Base-by-base conservation (phyloP, 2,329 filamentous ascomycete genomes). In the Phaeosphaeria sp. region DNA sequence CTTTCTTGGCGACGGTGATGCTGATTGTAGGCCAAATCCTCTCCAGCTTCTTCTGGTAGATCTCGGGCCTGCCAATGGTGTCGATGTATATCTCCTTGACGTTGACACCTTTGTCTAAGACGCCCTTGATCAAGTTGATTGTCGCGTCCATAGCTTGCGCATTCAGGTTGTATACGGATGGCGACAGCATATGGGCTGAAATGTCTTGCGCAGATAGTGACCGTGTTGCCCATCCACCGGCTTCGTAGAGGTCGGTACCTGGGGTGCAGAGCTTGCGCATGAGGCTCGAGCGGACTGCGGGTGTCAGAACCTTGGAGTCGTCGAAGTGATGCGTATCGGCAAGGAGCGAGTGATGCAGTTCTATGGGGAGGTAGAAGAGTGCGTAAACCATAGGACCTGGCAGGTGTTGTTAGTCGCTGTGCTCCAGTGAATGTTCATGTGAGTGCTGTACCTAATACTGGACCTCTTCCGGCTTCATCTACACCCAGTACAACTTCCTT, bases 71-170 rank as follows among this genome's bases (percentile, higher is more conserved):
- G 33, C 94, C 94, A 72, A 98, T 90, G 2, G 94, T 98, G 79
- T 99, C 94, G 73, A 99, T 93, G 76, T 93, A 99, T 51, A 99
- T 91, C 77, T 97, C 92, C 56, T 83, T 85, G 4, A 98, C 83
- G 75, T 96, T 93, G 61, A 98, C 90, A 36, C 92, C 91, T 20
- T 84, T 83, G 9, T 87, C 87, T 36, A 95, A 84, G 3, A 97
- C 90, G 36, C 88, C 88, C 54, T 87, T 83, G 70, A 98, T 94
- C 52, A 99, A 83, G 41, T 86, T 86, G 22, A 96, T 87, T 0
- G 94, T 98, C 3, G 94, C 91, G 77, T 97, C 93, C 87, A 95
- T 90, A 18, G 94, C 94, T 78, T 99, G 95, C 4, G 93, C 92
- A 75, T 99, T 99, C 64, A 99, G 86, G 75, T 99, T 99, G 80